phyloP scores from a whole-genome alignment of 2,329 filamentous ascomycete genomes.

The Epichloe elymi region DNA sequence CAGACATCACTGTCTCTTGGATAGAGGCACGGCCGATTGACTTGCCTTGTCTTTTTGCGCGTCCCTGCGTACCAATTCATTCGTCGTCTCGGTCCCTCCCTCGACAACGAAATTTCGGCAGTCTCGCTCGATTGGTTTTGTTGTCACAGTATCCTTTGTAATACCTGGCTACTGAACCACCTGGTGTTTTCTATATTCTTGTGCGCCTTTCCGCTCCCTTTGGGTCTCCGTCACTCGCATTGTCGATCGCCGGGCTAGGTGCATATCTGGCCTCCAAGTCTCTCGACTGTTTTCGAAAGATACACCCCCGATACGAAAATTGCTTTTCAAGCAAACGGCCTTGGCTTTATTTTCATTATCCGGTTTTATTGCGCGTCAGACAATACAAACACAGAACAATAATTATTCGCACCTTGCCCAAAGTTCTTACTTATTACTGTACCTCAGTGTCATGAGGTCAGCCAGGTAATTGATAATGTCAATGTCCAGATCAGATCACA shows the following conservation, averaged over 20 bases:
- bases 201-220: conserved; percentile 2
- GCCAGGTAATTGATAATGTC: conserved; percentile 81
- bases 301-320: background rate
- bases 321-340: background rate
- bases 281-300: background rate
- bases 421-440: background rate
- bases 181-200: conserved; percentile 5
- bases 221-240: background rate
- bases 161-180: conserved; percentile 19
- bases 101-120: background rate
- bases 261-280: background rate
- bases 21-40: background rate
- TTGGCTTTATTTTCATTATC: conserved; percentile 3
- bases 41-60: background rate
- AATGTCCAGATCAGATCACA: conserved; percentile 72
- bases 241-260: background rate
- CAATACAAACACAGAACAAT: conserved; percentile 2
- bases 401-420: background rate
- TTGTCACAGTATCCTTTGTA: conserved; percentile 19
- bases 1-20: background rate
- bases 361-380: background rate
- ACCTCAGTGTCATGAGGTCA: conserved; percentile 7
- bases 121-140: background rate
- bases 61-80: background rate
- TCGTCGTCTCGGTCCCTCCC: background rate